A percentile compares a stretch with the other conserved stretches of the same genome.
Conservation (phyloP, 129 eudicot genomes). For the Chrysanthemum makinoi region DNA sequence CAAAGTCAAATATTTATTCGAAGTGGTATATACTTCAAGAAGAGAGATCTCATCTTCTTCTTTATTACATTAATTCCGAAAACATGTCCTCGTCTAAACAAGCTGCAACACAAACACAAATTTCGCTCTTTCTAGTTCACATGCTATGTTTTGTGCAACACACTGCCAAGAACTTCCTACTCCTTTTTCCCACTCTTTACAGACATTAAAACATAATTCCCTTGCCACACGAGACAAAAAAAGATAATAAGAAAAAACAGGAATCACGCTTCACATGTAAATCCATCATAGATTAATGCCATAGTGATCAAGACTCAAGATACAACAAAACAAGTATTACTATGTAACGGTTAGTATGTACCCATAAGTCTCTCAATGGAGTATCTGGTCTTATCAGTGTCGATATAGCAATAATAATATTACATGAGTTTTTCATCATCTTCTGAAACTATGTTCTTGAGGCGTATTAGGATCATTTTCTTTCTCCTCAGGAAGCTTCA, state of each 20-base stretch:
- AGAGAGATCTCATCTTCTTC: neutral
- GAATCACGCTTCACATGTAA: neutral
- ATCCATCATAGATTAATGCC: constrained; percentile 16
- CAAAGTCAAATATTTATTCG: no score
- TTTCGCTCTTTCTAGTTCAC: neutral
- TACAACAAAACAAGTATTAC: constrained; percentile 28
- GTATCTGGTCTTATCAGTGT: constrained; percentile 20
- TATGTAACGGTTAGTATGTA: constrained; percentile 7
- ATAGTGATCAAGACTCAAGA: constrained; percentile 14
- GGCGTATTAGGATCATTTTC: constrained; percentile 41
- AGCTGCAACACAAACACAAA: neutral
- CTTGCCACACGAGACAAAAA: neutral
- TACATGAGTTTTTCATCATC: constrained; percentile 30
- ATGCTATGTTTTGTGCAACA: neutral
- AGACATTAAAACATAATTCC: neutral
- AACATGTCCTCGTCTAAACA: neutral
- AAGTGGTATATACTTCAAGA: neutral
- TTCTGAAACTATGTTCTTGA: constrained; percentile 57
- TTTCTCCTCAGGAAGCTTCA: constrained; percentile 73
- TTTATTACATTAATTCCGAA: neutral
- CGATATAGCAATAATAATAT: neutral
- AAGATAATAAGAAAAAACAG: neutral
- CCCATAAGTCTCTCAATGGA: constrained; percentile 9
- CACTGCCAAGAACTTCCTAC: neutral
- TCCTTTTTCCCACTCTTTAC: constrained; percentile 4